These are phyloP conservation scores for Ilex asprella DNA, from an alignment of 257 asterid genomes.

Conservation along the genomic window DNA sequence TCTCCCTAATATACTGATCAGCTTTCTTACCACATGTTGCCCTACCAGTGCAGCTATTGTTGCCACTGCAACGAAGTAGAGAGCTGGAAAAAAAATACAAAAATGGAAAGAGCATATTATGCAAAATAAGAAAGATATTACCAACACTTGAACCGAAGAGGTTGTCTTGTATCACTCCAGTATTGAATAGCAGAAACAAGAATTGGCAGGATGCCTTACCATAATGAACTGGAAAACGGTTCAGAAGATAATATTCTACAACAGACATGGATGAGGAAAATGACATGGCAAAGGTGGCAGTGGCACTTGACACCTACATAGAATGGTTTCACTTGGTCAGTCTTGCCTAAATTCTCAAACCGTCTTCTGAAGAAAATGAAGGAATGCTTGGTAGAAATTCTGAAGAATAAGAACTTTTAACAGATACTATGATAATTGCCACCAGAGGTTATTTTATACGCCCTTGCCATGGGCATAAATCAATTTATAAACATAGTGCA, in stretches of 20 bases:
- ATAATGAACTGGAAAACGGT: slow-evolving; percentile 46
- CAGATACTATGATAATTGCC: too few relatives aligned
- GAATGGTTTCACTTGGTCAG: slow-evolving; percentile 4
- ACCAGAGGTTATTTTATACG: too few relatives aligned
- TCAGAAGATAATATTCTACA: slow-evolving; percentile 47
- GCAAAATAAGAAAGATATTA: too few relatives aligned
- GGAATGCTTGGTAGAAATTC: too few relatives aligned
- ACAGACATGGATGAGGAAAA: slow-evolving; percentile 64
- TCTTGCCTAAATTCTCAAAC: too few relatives aligned
- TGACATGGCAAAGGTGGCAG: slow-evolving; percentile 47
- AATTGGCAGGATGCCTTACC: slow-evolving; percentile 21
- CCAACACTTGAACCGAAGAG: not conserved
- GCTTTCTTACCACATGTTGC: slow-evolving; percentile 49
- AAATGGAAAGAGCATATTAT: not conserved
- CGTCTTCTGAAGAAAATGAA: too few relatives aligned
- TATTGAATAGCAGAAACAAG: not conserved
- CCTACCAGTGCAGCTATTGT: slow-evolving; percentile 50
- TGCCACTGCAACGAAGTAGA: slow-evolving; percentile 46
- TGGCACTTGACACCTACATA: slow-evolving; percentile 54
- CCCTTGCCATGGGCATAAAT: too few relatives aligned
- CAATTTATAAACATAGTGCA: too few relatives aligned
- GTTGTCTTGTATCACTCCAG: not conserved
- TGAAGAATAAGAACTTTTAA: too few relatives aligned
- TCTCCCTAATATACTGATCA: slow-evolving; percentile 49
- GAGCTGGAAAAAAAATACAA: slow-evolving; percentile 27